Percentiles rank a stretch among this genome's conserved stretches.
Evolutionary conservation across 257 asterid species (phyloP).

Genomic region (Solanum raphanifolium): DNA sequence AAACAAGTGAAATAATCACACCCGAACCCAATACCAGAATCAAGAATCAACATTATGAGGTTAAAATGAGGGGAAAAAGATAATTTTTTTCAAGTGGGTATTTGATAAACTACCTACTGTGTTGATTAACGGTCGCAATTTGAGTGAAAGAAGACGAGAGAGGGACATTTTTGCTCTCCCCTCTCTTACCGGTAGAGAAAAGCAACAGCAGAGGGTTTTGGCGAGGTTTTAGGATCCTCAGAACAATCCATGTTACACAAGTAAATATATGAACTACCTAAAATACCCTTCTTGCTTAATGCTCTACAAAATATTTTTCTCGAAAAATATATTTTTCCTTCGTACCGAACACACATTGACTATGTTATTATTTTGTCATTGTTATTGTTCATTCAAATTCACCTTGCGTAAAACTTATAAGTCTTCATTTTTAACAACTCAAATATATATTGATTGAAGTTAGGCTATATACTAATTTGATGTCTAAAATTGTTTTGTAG

Average conservation of each 20-base stretch:
- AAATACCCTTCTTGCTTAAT: neutral
- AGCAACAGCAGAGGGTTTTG: slow-evolving; percentile 14
- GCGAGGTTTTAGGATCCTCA: slow-evolving; percentile 16
- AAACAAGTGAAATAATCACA: neutral
- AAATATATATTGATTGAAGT: too few relatives aligned
- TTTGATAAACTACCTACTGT: slow-evolving; percentile 13
- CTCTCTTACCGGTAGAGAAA: neutral
- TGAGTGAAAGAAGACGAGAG: slow-evolving; percentile 31
- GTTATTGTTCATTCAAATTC: neutral
- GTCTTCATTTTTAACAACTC: too few relatives aligned
- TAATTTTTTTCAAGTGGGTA: neutral
- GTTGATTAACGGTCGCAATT: slow-evolving; percentile 9
- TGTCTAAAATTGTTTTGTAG: too few relatives aligned
- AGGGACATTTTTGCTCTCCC: slow-evolving; percentile 26
- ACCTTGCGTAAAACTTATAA: too few relatives aligned
- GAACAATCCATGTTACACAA: neutral
- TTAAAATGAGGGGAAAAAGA: neutral
- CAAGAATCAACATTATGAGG: neutral
- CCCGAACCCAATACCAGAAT: neutral
- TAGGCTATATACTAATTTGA: too few relatives aligned
- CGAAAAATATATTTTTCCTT: too few relatives aligned
- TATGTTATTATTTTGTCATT: too few relatives aligned
- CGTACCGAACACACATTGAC: too few relatives aligned
- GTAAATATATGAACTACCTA: neutral
- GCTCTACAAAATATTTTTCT: too few relatives aligned